These are phyloP conservation scores for Neurospora crassa DNA, from an alignment of 2,329 filamentous ascomycete genomes.

Conservation along the genomic window DNA sequence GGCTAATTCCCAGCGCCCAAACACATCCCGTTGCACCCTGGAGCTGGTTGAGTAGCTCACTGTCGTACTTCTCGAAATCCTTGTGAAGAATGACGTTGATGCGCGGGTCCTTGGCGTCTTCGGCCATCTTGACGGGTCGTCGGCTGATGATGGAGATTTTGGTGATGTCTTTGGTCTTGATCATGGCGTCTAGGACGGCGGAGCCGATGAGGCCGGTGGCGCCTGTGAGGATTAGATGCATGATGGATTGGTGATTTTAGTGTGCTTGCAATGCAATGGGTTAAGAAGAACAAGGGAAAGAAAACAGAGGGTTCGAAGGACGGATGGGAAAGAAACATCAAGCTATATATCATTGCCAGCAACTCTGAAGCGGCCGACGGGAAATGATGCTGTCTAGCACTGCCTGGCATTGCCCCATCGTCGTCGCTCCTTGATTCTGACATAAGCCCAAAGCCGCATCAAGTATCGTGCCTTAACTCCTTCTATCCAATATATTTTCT, in stretches of 20 bases:
- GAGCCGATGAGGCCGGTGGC: conserved; percentile 58
- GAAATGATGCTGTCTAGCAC: neutral
- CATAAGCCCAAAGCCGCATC: neutral
- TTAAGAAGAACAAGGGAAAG: neutral
- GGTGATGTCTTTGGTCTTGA: conserved; percentile 44
- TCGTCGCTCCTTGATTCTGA: neutral
- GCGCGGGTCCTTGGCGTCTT: conserved; percentile 46
- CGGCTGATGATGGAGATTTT: conserved; percentile 61
- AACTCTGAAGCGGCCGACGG: neutral
- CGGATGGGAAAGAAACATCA: neutral
- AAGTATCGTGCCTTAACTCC: neutral
- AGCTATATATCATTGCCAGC: neutral
- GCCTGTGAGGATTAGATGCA: conserved; percentile 60
- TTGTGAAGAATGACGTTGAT: conserved; percentile 58
- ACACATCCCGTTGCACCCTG: conserved; percentile 58
- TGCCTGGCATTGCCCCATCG: too few species aligned
- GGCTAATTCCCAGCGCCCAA: conserved; percentile 63
- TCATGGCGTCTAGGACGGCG: conserved; percentile 50
- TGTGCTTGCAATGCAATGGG: neutral
- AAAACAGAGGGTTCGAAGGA: neutral
- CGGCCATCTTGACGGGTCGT: conserved; percentile 52
- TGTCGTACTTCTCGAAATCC: conserved; percentile 54
- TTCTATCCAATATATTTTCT: neutral
- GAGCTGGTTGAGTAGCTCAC: conserved; percentile 47
- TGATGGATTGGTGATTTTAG: conserved; percentile 17